Conservation (phyloP, 345 rosid genomes). For the Populus ilicifolia region DNA sequence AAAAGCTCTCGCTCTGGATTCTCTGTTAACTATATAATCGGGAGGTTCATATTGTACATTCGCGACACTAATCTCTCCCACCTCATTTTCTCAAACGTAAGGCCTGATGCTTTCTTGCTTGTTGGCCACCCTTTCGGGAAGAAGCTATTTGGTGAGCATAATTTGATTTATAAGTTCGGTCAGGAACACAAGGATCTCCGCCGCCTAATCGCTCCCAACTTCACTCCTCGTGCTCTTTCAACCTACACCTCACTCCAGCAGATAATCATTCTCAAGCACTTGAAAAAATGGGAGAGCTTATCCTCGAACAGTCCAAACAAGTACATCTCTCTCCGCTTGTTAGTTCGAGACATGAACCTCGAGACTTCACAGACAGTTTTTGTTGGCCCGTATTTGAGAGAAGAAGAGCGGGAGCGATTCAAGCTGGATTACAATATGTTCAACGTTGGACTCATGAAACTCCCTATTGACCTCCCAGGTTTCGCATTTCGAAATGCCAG, state of each 20-base stretch:
- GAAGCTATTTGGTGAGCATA: slow-evolving; percentile 81
- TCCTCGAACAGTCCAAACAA: slow-evolving; percentile 7
- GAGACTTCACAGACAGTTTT: slow-evolving; percentile 89
- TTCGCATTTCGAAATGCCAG: slow-evolving; percentile 66
- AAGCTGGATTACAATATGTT: slow-evolving; percentile 63
- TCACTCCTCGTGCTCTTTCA: slow-evolving; percentile 65
- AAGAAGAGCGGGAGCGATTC: slow-evolving; percentile 37
- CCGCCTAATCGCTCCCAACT: slow-evolving; percentile 75
- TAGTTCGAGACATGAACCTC: slow-evolving; percentile 69
- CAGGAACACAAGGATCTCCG: slow-evolving; percentile 82
- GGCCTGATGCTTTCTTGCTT: slow-evolving; percentile 74
- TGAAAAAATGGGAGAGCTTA: slow-evolving; percentile 44
- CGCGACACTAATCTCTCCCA: slow-evolving; percentile 66
- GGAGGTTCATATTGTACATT: slow-evolving; percentile 61
- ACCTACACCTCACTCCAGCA: slow-evolving; percentile 69
- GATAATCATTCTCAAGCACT: slow-evolving; percentile 53
- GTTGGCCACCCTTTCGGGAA: slow-evolving; percentile 86
- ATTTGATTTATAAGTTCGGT: slow-evolving; percentile 77
- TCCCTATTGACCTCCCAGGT: slow-evolving; percentile 70
- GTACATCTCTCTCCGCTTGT: slow-evolving; percentile 40
- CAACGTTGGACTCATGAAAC: slow-evolving; percentile 64
- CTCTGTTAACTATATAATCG: slow-evolving; percentile 64
- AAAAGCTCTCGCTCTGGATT: slow-evolving; percentile 39
- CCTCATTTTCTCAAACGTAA: slow-evolving; percentile 63
- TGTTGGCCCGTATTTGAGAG: slow-evolving; percentile 58